Conservation (phyloP, 2,329 filamentous ascomycete genomes). For the Diplodia corticola region DNA sequence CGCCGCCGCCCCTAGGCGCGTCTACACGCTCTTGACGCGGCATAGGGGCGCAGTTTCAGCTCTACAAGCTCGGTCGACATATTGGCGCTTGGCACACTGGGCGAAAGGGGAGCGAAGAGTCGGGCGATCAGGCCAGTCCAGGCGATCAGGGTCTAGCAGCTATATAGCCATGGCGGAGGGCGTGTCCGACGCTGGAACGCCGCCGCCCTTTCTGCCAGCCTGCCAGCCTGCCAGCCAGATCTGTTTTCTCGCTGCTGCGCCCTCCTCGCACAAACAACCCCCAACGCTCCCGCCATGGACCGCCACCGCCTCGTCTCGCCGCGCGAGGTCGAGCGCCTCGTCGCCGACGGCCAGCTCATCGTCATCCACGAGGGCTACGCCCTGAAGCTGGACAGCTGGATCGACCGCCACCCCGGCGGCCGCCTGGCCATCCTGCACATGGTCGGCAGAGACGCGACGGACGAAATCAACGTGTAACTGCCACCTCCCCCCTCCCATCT, state of each 20-base stretch:
- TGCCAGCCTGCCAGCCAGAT: too few relatives aligned
- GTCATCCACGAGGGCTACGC: conserved; percentile 59
- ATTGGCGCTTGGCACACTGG: not conserved
- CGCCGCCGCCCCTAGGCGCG: too few relatives aligned
- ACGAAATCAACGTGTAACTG: conserved; percentile 59
- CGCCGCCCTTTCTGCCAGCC: not conserved
- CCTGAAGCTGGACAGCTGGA: conserved; percentile 59
- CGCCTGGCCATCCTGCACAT: conserved; percentile 61
- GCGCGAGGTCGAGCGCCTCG: conserved; percentile 51
- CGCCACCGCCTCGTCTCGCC: conserved; percentile 49
- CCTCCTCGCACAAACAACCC: not conserved
- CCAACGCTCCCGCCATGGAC: conserved; percentile 1
- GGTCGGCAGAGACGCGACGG: conserved; percentile 60
- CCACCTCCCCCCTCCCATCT: not conserved
- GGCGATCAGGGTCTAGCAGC: conserved; percentile 7
- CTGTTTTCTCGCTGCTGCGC: not conserved
- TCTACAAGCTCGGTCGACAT: not conserved
- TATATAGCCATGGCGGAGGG: not conserved
- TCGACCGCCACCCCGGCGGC: conserved; percentile 61
- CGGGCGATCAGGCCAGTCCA: not conserved
- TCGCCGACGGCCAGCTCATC: conserved; percentile 57
- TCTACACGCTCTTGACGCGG: not conserved
- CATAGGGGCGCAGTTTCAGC: conserved; percentile 18
- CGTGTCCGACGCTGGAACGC: not conserved
- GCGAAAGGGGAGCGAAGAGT: not conserved